phyloP scores from a whole-genome alignment of 2,329 filamentous ascomycete species.

The Colletotrichum horii region DNA sequence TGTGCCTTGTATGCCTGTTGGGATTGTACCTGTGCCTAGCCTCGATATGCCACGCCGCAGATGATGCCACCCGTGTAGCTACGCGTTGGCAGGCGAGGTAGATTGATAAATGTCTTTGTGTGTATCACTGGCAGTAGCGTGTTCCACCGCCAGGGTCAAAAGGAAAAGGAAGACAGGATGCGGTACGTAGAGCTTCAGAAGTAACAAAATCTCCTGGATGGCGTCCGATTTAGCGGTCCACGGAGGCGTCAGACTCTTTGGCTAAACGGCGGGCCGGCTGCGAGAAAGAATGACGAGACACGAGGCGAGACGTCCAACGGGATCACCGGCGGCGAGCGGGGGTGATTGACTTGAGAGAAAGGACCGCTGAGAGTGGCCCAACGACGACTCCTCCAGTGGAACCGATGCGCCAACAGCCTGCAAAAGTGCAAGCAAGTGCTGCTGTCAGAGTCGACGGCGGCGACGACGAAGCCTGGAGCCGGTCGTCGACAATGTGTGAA shows the following conservation, averaged over 20 bases:
- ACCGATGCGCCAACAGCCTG: not conserved
- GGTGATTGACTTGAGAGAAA: not conserved
- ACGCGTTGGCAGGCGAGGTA: not conserved
- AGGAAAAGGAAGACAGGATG: not conserved
- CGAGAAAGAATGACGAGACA: conserved; percentile 4
- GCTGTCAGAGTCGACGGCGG: not conserved
- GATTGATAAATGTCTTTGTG: not conserved
- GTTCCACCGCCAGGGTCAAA: not conserved
- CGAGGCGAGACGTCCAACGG: not conserved
- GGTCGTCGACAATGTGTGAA: not conserved
- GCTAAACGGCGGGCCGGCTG: conserved; percentile 1
- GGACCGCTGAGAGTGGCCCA: not conserved
- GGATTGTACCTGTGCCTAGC: not conserved
- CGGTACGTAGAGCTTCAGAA: not conserved
- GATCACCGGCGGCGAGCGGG: not conserved
- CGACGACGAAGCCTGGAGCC: not conserved
- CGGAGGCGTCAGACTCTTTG: not conserved
- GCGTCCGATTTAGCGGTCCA: not conserved
- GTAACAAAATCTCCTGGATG: not conserved
- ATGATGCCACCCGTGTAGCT: not conserved
- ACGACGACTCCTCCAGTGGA: not conserved
- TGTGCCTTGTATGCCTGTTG: not conserved
- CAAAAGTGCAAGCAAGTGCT: not conserved
- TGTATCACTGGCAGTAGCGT: conserved; percentile 2
- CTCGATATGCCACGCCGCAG: not conserved